Conservation (phyloP, 148 eudicot genomes). For the Amaranthus hypochondriacus region DNA sequence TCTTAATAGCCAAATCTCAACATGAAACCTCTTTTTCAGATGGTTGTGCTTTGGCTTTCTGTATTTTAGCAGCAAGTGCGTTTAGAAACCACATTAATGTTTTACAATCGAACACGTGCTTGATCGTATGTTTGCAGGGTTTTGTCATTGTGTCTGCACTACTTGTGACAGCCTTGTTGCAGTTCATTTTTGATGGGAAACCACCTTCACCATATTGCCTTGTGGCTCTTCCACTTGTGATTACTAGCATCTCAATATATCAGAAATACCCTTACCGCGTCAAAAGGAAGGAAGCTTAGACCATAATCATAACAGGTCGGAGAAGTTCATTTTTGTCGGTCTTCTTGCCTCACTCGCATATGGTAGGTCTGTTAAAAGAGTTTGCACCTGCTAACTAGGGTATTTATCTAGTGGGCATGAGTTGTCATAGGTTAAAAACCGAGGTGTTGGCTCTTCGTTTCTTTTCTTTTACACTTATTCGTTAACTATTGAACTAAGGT, state of each 20-base stretch:
- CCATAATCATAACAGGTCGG: conserved; percentile 7
- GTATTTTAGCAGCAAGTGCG: background rate
- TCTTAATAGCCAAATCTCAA: background rate
- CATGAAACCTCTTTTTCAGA: background rate
- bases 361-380: background rate
- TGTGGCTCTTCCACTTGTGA: conserved; percentile 83
- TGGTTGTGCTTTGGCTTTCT: background rate
- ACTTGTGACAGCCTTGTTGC: conserved; percentile 87
- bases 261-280: conserved; percentile 81
- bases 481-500: background rate
- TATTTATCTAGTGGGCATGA: background rate
- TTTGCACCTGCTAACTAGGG: background rate
- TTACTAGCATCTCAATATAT: conserved; percentile 75
- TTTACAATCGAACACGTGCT: background rate
- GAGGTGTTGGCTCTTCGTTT: background rate
- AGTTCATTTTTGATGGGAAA: conserved; percentile 78
- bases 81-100: background rate
- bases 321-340: conserved; percentile 13
- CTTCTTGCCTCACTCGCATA: conserved; percentile 18
- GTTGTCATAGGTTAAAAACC: background rate
- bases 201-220: conserved; percentile 83
- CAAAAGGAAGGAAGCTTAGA: conserved; percentile 72
- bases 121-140: conserved; percentile 52
- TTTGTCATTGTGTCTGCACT: conserved; percentile 97
- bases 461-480: background rate